phyloP scores from a whole-genome alignment of 2,329 filamentous ascomycete species.

The Ophiocordyceps camponoti-saundersi region DNA sequence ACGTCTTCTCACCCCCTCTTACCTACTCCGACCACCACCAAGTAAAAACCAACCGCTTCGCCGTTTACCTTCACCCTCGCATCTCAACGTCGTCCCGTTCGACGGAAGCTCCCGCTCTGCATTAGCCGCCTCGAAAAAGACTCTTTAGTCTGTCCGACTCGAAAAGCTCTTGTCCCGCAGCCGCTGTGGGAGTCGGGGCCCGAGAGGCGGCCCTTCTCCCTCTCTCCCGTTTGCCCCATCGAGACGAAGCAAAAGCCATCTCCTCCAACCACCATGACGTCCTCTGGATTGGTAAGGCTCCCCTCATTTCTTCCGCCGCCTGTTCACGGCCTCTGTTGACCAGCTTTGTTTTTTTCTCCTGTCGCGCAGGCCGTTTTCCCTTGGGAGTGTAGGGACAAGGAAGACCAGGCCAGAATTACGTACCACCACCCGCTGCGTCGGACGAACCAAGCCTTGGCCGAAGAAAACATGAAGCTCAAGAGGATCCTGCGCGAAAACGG shows the following conservation, averaged over 20 bases:
- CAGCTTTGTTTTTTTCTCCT: not conserved
- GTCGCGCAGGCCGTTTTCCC: slow-evolving; percentile 17
- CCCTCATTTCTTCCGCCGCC: not conserved
- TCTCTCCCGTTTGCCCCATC: not conserved
- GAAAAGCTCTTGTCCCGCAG: too few species aligned
- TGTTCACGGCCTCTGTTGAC: not conserved
- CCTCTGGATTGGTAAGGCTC: not conserved
- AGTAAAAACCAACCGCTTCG: too few species aligned
- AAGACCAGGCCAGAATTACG: slow-evolving; percentile 28
- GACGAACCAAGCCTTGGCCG: slow-evolving; percentile 25
- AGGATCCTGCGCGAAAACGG: slow-evolving; percentile 32
- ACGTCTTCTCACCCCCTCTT: too few species aligned
- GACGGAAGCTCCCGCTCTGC: too few species aligned
- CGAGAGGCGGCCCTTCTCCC: not conserved
- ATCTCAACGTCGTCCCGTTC: too few species aligned
- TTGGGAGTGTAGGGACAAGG: slow-evolving; percentile 34
- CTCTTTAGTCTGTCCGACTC: too few species aligned
- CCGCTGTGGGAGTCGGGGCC: not conserved
- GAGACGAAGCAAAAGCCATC: not conserved
- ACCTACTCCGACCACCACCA: too few species aligned
- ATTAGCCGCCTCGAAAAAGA: too few species aligned
- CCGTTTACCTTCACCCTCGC: too few species aligned
- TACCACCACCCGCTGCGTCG: slow-evolving; percentile 31
- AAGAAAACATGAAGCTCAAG: slow-evolving; percentile 33
- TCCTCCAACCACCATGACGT: not conserved